Evolutionary conservation across 2,329 filamentous ascomycete genomes (phyloP), one percentile per base, ranked within the genome.

Genomic region (Neodidymelliopsis sp.): DNA sequence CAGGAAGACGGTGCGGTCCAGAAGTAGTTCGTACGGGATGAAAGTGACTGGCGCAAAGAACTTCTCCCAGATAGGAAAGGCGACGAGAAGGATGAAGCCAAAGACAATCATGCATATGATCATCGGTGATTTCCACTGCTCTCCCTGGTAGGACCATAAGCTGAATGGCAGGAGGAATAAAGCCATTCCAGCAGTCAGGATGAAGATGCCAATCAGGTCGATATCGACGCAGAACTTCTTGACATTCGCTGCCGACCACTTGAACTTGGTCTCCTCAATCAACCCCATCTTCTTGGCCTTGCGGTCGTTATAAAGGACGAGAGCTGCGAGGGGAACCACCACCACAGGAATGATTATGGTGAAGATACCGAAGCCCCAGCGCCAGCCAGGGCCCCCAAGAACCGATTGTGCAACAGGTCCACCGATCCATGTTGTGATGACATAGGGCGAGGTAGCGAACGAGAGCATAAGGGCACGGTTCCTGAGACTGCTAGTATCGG

Each of bases 91-190:
- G n/a, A 66, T 11, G 47, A 70, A 53, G 8, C 72, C 71, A 18
- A 70, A 39, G 10, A 74, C 60, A 4, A 74, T 54, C 63, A 74
- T 70, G 48, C 61, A 59, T 46, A 76, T 71, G 48, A 77, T 72
- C 54, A 57, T 57, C 3, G 57, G 51, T 9, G 65, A 60, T 6
- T 46, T 39, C 72, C 72, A 75, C 55, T 59, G 24, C 55, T 58
- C 56, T 46, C 37, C 64, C 60, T 35, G 56, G 15, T 57, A 59
- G n/a, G 62, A 63, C 52, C 61, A 65, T 22, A 90, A 75, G 18
- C 77, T 84, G 66, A 91, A 84, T 0, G 87, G 84, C 6, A 91
- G 79, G n/a, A 91, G 74, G 62, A 90, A 83, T 7, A 89, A 70
- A 0, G 81, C 76, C 56, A 87, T 79, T 2, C 85, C 86, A 2